Evolutionary conservation across 1,284 basidiomycete species (phyloP), one percentile per base, ranked within the genome.

Genomic region (Puccinia hordei): DNA sequence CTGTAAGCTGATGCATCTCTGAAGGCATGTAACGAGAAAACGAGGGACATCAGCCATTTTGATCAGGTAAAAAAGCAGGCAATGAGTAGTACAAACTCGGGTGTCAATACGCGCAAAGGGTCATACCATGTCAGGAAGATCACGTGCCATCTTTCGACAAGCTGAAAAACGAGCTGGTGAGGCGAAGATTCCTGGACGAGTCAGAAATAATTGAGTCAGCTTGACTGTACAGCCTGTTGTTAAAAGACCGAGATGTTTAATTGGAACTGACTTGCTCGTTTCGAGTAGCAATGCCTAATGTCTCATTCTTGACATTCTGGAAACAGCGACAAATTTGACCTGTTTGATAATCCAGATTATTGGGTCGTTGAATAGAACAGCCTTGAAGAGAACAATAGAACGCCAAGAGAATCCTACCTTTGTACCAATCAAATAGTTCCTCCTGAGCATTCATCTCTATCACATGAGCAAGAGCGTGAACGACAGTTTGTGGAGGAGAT

Each of bases 41-140:
- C 5, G 19, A 44, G 0, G 41, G 1, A 27, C 12, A 71, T 69
- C 22, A 66, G 73, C 13, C 19, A 27, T 33, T 30, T 35, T 68
- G 27, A 22, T 22, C 41, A 71, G 41, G 24, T 27, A 46, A 33
- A 0, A n/a, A 38, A 44, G 49, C 6, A 35, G 8, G 22, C 12
- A 59, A 17, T 35, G 57, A 41, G n/a, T 19, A 10, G n/a, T 10
- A 69, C 76, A 22, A 79, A 71, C 66, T 69, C 66, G n/a, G 63
- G 66, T 10, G 66, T 41, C 24, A 79, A 57, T 13, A 79, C 46
- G 30, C 76, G 65, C 12, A 79, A 19, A 22, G 65, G 76, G 38
- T 79, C 76, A 41, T 79, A 79, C 76, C 76, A 79, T 22, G 76
- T 71, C 66, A 79, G 24, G 46, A 69, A 79, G 22, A 79, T 79